A percentile compares a stretch with the other conserved stretches of the same genome.
phyloP scores from a whole-genome alignment of 306 rosid genomes.

The Rosa persica region DNA sequence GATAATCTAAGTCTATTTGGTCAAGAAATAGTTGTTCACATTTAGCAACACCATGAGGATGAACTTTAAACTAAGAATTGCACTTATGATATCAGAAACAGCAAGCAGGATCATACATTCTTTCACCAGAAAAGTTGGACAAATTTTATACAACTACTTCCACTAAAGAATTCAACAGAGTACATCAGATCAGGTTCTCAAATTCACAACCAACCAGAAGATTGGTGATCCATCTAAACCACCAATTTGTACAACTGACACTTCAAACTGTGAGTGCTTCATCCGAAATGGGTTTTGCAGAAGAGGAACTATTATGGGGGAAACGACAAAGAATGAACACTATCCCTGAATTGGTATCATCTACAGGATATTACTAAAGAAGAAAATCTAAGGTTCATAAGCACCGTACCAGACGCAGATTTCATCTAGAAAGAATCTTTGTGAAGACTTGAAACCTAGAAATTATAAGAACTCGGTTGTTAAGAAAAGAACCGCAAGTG shows the following conservation, averaged over 20 bases:
- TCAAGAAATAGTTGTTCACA: neutral
- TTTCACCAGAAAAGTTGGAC: neutral
- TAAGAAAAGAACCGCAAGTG: neutral
- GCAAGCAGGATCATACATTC: neutral
- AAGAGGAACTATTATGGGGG: neutral
- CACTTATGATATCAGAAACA: neutral
- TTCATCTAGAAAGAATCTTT: conserved; percentile 4
- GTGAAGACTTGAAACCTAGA: neutral
- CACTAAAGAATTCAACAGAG: neutral
- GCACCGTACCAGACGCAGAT: neutral
- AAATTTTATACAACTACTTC: neutral
- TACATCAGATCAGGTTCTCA: neutral
- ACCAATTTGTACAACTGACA: conserved; percentile 4
- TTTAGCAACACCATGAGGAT: conserved; percentile 1
- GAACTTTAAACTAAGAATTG: neutral
- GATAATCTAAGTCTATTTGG: neutral
- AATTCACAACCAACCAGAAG: neutral
- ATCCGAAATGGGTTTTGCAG: neutral
- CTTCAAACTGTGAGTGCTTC: conserved; percentile 4
- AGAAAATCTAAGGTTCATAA: neutral
- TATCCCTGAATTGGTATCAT: neutral
- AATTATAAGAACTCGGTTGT: neutral
- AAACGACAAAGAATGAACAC: neutral
- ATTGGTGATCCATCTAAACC: neutral
- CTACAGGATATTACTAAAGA: neutral